Evolutionary conservation across 2,329 filamentous ascomycete species (phyloP).

Genomic region (Cladosporium austrohemisphaericum): DNA sequence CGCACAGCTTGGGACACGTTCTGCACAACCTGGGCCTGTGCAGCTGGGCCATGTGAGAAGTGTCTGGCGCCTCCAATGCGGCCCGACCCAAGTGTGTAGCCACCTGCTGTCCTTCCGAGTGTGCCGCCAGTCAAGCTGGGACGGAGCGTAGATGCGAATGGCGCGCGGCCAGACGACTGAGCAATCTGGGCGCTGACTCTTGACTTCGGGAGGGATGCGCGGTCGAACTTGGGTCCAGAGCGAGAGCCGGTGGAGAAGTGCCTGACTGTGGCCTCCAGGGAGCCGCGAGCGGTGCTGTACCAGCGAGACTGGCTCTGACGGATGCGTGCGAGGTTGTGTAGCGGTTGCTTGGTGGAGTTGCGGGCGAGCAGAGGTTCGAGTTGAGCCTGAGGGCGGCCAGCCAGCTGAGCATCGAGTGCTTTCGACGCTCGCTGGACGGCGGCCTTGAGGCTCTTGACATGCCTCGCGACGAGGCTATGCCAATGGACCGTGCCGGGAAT

Average conservation of each 20-base stretch:
- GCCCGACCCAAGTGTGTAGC: constrained; percentile 69
- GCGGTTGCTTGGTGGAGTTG: constrained; percentile 54
- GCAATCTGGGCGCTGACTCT: constrained; percentile 54
- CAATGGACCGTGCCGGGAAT: constrained; percentile 33
- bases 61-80: constrained; percentile 70
- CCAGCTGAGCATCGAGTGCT: constrained; percentile 29
- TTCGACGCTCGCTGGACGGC: constrained; percentile 26
- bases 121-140: constrained; percentile 89
- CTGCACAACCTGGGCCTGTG: constrained; percentile 84
- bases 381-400: constrained; percentile 43
- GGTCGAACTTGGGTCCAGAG: constrained; percentile 44
- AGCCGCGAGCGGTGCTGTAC: constrained; percentile 55
- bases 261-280: constrained; percentile 43
- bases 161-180: constrained; percentile 68
- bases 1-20: constrained; percentile 93
- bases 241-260: constrained; percentile 49
- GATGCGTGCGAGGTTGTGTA: constrained; percentile 59
- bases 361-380: constrained; percentile 60
- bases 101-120: constrained; percentile 78
- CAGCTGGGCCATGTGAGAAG: constrained; percentile 83
- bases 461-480: constrained; percentile 35
- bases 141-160: constrained; percentile 82
- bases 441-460: constrained; percentile 32
- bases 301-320: constrained; percentile 62
- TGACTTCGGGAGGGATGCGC: constrained; percentile 54